phyloP scores from a whole-genome alignment of 2,329 filamentous ascomycete species.

The Paecilomyces dactylethromorphus region DNA sequence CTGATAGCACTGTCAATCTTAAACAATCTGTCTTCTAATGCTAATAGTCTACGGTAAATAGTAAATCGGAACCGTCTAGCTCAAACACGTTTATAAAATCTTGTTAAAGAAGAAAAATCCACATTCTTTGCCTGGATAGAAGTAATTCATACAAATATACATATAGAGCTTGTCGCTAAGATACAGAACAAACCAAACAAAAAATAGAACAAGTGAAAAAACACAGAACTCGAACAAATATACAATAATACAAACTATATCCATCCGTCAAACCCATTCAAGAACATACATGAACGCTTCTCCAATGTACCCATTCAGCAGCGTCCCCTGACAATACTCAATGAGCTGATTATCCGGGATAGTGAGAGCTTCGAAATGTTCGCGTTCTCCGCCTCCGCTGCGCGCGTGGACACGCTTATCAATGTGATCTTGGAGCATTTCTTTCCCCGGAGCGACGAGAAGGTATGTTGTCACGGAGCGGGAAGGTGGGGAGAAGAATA shows the following conservation, averaged over 20 bases:
- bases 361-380: slow-evolving; percentile 14
- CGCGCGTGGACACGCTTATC: slow-evolving; percentile 19
- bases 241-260: not conserved
- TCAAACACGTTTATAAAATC: no score
- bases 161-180: not conserved
- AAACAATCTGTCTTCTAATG: not conserved
- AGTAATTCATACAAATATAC: not conserved
- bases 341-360: slow-evolving; percentile 19
- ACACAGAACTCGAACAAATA: not conserved
- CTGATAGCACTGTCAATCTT: not conserved
- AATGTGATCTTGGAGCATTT: slow-evolving; percentile 18
- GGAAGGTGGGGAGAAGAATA: slow-evolving; percentile 9
- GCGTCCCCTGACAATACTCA: slow-evolving; percentile 22
- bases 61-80: no score
- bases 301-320: slow-evolving; percentile 17
- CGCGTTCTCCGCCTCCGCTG: slow-evolving; percentile 13
- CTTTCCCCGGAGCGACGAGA: slow-evolving; percentile 19
- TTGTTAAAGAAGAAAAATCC: not conserved
- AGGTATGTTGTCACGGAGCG: slow-evolving; percentile 14
- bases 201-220: not conserved
- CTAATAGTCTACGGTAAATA: no score
- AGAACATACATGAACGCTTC: slow-evolving; percentile 26
- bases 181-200: not conserved
- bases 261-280: slow-evolving; percentile 18
- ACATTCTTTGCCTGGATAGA: not conserved